These are phyloP conservation scores for Fusarium zealandicum DNA, from an alignment of 2,329 filamentous ascomycete species.

Conservation along the genomic window DNA sequence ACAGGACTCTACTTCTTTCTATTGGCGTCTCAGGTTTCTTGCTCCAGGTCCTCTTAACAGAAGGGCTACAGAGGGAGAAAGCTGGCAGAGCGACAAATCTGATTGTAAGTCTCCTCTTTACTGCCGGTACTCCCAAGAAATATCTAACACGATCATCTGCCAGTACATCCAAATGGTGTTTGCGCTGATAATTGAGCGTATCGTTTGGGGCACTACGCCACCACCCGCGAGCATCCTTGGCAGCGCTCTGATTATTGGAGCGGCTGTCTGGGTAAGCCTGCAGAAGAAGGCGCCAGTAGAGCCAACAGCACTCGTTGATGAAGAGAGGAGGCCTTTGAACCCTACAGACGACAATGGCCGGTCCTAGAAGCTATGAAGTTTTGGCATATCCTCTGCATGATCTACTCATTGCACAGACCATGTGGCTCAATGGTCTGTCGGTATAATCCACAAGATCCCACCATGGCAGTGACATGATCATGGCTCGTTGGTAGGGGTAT, in stretches of 20 bases:
- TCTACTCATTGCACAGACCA: too few species aligned
- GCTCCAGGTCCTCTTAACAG: slow-evolving; percentile 80
- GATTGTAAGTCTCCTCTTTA: slow-evolving; percentile 28
- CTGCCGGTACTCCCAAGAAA: neutral
- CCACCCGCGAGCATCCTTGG: slow-evolving; percentile 49
- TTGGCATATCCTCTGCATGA: too few species aligned
- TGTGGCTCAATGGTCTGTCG: too few species aligned
- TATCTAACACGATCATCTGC: slow-evolving; percentile 9
- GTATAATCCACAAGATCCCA: too few species aligned
- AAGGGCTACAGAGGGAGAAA: slow-evolving; percentile 74
- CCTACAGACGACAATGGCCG: neutral
- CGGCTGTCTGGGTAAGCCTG: slow-evolving; percentile 52
- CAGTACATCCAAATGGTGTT: slow-evolving; percentile 47
- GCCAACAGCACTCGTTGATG: slow-evolving; percentile 39
- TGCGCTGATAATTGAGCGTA: slow-evolving; percentile 49
- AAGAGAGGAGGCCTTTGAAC: slow-evolving; percentile 46
- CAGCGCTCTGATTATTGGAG: slow-evolving; percentile 50
- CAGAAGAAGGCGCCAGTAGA: slow-evolving; percentile 47
- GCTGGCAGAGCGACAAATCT: slow-evolving; percentile 45
- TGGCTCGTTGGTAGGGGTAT: too few species aligned
- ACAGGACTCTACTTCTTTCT: slow-evolving; percentile 62
- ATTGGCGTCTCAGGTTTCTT: slow-evolving; percentile 76
- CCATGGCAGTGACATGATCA: too few species aligned
- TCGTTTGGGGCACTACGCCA: slow-evolving; percentile 54
- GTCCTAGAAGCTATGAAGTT: neutral